A percentile compares a stretch with the other conserved stretches of the same genome.
Evolutionary conservation across 139 green algal species (phyloP).

Genomic region (Volvox reticuliferus): DNA sequence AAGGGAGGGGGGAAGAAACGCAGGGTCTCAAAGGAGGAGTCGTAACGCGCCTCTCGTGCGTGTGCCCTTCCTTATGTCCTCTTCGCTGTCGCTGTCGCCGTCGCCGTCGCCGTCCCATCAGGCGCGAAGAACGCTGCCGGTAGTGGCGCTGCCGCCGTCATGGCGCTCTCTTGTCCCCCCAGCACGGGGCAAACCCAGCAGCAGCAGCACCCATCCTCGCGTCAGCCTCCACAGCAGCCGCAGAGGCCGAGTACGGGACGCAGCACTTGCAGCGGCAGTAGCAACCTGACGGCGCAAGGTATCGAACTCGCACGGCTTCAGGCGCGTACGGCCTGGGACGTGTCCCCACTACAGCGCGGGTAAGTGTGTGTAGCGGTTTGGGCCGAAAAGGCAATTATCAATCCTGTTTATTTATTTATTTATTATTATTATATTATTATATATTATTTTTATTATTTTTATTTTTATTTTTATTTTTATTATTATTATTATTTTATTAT

Average conservation of each 20-base stretch:
- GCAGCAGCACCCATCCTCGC: background rate
- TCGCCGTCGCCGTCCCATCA: no score
- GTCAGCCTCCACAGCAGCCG: background rate
- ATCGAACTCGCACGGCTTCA: constrained; percentile 32
- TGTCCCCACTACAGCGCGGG: background rate
- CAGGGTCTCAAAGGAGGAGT: no score
- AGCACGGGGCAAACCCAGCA: background rate
- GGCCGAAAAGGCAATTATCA: no score
- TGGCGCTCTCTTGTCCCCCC: background rate
- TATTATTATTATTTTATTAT: no score
- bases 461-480: no score
- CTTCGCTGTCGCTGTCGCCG: no score
- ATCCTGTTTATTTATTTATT: no score
- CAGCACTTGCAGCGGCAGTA: background rate
- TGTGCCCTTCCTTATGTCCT: no score
- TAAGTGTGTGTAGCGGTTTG: background rate
- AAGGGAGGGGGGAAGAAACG: no score
- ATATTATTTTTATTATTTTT: no score
- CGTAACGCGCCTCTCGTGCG: no score
- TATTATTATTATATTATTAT: no score
- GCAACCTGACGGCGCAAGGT: background rate
- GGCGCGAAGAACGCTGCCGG: background rate
- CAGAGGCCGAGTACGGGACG: background rate
- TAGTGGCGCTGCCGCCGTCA: background rate
- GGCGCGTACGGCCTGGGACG: constrained; percentile 29